Evolutionary conservation across 2,329 filamentous ascomycete species (phyloP).

Genomic region (Claviceps spartinae): DNA sequence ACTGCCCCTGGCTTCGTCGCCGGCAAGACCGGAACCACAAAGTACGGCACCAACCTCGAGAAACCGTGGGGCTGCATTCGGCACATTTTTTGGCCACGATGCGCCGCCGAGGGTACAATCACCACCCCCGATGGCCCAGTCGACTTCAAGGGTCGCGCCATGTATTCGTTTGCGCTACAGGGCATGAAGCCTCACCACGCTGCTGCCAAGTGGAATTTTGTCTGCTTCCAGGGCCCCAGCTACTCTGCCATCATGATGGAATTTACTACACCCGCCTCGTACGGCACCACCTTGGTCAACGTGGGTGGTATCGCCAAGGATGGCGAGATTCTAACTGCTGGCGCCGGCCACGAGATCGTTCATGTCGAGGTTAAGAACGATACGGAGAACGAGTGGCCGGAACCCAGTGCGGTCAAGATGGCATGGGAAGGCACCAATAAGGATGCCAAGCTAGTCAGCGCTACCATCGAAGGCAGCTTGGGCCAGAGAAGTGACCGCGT

Average conservation of each 20-base stretch:
- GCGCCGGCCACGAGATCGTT: slow-evolving; percentile 47
- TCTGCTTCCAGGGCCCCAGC: slow-evolving; percentile 75
- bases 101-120: slow-evolving; percentile 68
- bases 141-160: slow-evolving; percentile 65
- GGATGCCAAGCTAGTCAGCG: slow-evolving; percentile 61
- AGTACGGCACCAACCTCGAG: slow-evolving; percentile 72
- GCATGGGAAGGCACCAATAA: slow-evolving; percentile 66
- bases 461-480: slow-evolving; percentile 53
- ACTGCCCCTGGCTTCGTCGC: slow-evolving; percentile 68
- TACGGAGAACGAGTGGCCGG: slow-evolving; percentile 73
- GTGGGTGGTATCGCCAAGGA: slow-evolving; percentile 76
- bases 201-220: slow-evolving; percentile 85
- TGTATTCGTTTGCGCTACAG: slow-evolving; percentile 78
- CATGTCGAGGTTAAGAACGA: slow-evolving; percentile 63
- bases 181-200: slow-evolving; percentile 99
- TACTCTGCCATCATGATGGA: slow-evolving; percentile 92
- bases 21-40: slow-evolving; percentile 70
- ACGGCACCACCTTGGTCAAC: slow-evolving; percentile 70
- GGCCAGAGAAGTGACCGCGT: slow-evolving; percentile 60
- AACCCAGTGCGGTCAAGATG: slow-evolving; percentile 62
- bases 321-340: slow-evolving; percentile 63
- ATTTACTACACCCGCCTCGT: slow-evolving; percentile 85
- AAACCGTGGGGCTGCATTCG: slow-evolving; percentile 88
- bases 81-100: slow-evolving; percentile 90
- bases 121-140: slow-evolving; percentile 69